phyloP scores from a whole-genome alignment of 371 early-diverging fungal genomes.

The Mucor sp. region DNA sequence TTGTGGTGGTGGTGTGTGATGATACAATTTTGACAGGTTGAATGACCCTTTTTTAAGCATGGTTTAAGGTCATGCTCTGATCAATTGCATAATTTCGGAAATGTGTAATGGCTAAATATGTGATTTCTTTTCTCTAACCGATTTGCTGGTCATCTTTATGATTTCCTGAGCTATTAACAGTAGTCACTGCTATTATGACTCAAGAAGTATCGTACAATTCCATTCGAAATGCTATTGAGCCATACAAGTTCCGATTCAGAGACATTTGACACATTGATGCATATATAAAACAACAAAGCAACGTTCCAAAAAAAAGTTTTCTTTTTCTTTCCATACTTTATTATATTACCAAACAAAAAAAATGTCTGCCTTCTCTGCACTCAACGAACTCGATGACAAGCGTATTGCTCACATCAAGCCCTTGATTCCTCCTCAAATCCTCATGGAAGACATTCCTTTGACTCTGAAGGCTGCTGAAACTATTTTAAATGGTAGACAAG shows the following conservation, averaged over 20 bases:
- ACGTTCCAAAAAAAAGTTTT: not conserved
- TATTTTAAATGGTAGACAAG: conserved; percentile 44
- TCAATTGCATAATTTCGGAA: too few species aligned
- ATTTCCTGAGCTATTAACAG: not conserved
- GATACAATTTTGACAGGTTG: not conserved
- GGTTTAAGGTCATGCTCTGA: too few species aligned
- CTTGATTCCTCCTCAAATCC: conserved; percentile 92
- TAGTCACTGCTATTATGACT: not conserved
- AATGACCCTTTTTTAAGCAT: too few species aligned
- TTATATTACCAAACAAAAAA: not conserved
- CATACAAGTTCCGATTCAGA: not conserved
- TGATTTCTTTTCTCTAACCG: not conserved
- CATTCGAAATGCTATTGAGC: not conserved
- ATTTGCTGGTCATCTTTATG: not conserved
- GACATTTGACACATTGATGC: not conserved
- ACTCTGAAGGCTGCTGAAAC: conserved; percentile 49
- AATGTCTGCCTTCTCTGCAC: conserved; percentile 19
- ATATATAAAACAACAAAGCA: not conserved
- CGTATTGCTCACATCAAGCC: conserved; percentile 86
- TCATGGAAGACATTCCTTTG: conserved; percentile 87
- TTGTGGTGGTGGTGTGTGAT: not conserved
- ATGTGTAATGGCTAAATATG: too few species aligned
- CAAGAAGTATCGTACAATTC: not conserved
- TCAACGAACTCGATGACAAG: conserved; percentile 89
- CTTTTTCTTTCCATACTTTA: not conserved